Base-by-base conservation (phyloP, 2,329 filamentous ascomycete species). In the Stachybotrys elegans region DNA sequence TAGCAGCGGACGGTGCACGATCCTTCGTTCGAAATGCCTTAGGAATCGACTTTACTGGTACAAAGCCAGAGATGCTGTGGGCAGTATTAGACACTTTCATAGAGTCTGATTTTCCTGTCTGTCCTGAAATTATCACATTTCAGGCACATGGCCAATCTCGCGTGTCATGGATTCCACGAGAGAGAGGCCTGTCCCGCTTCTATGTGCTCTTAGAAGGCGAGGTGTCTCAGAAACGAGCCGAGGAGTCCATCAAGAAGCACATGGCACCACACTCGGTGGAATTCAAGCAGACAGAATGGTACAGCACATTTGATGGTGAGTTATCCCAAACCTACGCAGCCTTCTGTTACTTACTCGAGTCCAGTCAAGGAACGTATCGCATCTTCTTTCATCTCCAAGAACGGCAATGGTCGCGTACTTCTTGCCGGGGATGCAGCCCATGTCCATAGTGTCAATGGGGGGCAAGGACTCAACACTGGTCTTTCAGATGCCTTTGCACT, bases 401-500 rank as follows among this genome's bases (percentile, higher is more conserved):
- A 60, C 29, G 68, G 69, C 8, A 50, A 55, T 5, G 73, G 72
- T 4, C 66, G 72, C 8, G 62, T 75, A 5, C 68, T 79, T 36
- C 60, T 81, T 1, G 75, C 72, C 6, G 78, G 78, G 4, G 78
- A 81, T 44, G 75, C 76, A 1, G 75, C 74, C 1, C 77, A 81
- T 43, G 75, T 76, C 3, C 75, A 79, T 45, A 75, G 67, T 1
- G 73, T 75, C 27, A 74, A 76, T 8, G 77, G 76, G 0, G 78
- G 76, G 0, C 76, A 80, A 49, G 78, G 78, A 1, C 67, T 81
- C 51, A 81, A 81, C 50, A 80, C 76, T 0, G 77, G 78, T 4
- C 68, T 80, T 23, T 70, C 73, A 6, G 77, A 81, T 53, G 74
- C 76, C 0, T 72, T 78, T 22, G 75, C 72, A 35, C 54, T 81